Conservation (phyloP, 2,329 filamentous ascomycete genomes). For the Pestalotiopsis fici region DNA sequence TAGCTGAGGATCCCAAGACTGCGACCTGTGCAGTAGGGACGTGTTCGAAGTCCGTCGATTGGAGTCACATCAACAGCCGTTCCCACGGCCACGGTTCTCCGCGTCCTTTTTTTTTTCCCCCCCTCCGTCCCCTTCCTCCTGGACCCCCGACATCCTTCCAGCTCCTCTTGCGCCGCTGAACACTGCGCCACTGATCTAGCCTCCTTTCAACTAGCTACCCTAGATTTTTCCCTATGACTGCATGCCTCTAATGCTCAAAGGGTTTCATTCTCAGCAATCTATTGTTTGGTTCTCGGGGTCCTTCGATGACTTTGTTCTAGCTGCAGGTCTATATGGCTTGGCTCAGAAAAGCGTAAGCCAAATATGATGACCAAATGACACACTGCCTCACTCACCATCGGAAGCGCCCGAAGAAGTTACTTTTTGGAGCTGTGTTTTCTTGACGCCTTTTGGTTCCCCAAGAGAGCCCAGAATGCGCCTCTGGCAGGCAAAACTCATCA, state of each 20-base stretch:
- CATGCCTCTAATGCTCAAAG: background rate
- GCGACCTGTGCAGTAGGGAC: too few species aligned
- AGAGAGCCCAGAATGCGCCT: background rate
- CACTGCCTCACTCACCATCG: background rate
- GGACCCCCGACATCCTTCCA: background rate
- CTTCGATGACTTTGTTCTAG: background rate
- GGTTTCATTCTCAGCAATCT: background rate
- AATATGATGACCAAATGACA: background rate
- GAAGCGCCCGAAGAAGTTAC: background rate
- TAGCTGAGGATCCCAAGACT: too few species aligned
- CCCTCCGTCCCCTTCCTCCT: background rate
- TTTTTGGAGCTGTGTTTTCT: background rate
- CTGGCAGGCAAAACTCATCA: background rate
- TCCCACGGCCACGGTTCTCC: conserved; percentile 7
- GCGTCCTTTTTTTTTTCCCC: background rate
- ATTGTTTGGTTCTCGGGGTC: background rate
- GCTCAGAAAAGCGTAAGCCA: background rate
- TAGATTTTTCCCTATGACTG: background rate
- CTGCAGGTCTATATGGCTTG: background rate
- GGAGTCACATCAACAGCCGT: background rate
- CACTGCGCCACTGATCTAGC: conserved; percentile 4
- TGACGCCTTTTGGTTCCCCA: background rate
- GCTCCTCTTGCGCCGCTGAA: background rate
- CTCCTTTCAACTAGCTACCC: background rate
- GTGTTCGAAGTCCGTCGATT: too few species aligned